Evolutionary conservation across 345 rosid species (phyloP).

Genomic region (Eucalyptus sideroxylon): DNA sequence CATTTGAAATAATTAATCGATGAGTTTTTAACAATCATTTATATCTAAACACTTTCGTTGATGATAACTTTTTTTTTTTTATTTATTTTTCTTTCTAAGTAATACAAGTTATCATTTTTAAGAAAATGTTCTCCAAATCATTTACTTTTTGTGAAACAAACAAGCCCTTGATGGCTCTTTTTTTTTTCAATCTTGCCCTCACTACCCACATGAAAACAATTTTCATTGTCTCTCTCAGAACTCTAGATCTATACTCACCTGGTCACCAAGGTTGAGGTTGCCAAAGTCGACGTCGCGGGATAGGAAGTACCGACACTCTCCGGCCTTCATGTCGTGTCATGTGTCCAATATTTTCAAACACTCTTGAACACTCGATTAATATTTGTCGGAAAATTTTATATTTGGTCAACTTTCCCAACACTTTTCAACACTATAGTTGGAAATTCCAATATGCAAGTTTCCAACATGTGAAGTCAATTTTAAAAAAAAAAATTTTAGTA

Average conservation of each 20-base stretch:
- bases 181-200: neutral
- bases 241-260: neutral
- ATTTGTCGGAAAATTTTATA: accelerated
- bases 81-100: neutral
- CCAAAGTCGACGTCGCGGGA: neutral
- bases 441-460: too few relatives aligned
- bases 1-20: neutral
- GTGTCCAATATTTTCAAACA: accelerated
- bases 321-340: accelerated
- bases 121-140: neutral
- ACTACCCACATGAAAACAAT: neutral
- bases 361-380: accelerated
- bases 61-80: too few relatives aligned
- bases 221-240: accelerated
- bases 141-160: neutral
- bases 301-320: too few relatives aligned
- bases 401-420: accelerated
- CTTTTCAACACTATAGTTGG: accelerated
- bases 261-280: neutral
- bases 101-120: neutral
- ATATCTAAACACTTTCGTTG: accelerated
- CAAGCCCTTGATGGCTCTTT: neutral
- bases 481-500: too few relatives aligned
- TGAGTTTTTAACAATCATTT: too few relatives aligned
- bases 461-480: accelerated